phyloP scores from a whole-genome alignment of 495 filamentous ascomycete species.

The Aspergillus mulundensis region DNA sequence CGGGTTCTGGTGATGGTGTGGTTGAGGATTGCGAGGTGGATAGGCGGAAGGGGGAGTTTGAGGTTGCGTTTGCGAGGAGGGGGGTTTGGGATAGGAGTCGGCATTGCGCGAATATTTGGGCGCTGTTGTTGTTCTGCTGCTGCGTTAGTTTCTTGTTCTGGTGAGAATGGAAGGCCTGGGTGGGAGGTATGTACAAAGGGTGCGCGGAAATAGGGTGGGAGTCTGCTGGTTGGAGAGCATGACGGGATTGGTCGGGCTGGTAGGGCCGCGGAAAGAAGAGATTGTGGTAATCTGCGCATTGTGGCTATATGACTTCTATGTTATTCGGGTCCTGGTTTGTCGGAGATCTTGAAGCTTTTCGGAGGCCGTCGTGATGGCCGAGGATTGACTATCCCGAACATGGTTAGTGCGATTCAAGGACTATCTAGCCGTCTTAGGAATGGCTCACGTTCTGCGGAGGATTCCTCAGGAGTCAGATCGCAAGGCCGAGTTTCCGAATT shows the following conservation, averaged over 20 bases:
- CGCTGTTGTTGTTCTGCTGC: too few relatives aligned
- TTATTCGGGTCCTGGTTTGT: neutral
- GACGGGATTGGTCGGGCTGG: neutral
- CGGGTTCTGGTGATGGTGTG: constrained; percentile 15
- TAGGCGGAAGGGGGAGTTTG: constrained; percentile 4
- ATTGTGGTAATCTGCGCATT: neutral
- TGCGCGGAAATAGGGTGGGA: neutral
- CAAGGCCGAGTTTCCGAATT: too few relatives aligned
- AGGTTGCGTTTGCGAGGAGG: neutral
- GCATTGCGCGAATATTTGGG: neutral
- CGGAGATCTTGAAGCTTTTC: constrained; percentile 4
- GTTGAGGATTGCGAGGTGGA: neutral
- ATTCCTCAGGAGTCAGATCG: too few relatives aligned
- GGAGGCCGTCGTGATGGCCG: neutral
- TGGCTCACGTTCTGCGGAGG: too few relatives aligned
- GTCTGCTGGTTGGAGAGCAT: neutral
- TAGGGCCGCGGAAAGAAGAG: neutral
- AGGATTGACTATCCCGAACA: neutral
- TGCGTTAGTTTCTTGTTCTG: neutral
- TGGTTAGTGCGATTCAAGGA: neutral
- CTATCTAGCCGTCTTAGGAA: neutral
- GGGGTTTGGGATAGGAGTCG: neutral
- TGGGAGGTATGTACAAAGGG: neutral
- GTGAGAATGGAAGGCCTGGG: neutral
- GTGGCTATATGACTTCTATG: neutral